These are phyloP conservation scores for Phytopythium sindhum DNA, from an alignment of 352 stramenopile species.

Conservation along the genomic window DNA sequence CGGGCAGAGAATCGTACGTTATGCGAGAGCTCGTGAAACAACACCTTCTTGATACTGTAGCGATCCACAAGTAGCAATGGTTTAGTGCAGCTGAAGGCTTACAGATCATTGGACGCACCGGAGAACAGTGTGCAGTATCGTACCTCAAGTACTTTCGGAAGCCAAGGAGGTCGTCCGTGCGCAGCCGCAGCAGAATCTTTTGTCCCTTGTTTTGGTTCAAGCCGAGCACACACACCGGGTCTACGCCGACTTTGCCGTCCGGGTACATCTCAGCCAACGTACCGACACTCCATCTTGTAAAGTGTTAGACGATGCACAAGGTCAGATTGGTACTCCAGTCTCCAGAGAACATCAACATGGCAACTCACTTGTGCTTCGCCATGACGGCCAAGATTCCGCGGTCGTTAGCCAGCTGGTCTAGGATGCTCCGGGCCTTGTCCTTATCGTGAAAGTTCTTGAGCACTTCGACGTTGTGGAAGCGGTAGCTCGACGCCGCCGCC, in stretches of 20 bases:
- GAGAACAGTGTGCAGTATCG: slow-evolving; percentile 6
- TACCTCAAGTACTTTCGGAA: slow-evolving; percentile 89
- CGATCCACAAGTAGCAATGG: background rate
- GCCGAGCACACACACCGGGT: slow-evolving; percentile 88
- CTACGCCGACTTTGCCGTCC: slow-evolving; percentile 88
- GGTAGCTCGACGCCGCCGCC: slow-evolving; percentile 41
- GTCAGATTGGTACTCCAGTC: background rate
- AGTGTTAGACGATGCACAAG: background rate
- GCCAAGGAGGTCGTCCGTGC: slow-evolving; percentile 92
- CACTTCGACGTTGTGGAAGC: slow-evolving; percentile 71
- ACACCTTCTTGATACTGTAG: slow-evolving; percentile 89
- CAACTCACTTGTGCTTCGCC: slow-evolving; percentile 78
- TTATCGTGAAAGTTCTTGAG: slow-evolving; percentile 52
- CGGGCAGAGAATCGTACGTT: slow-evolving; percentile 53
- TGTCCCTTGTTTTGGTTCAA: slow-evolving; percentile 95
- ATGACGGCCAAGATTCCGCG: slow-evolving; percentile 86
- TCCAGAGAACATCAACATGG: background rate
- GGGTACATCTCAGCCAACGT: slow-evolving; percentile 87
- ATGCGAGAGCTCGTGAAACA: slow-evolving; percentile 94
- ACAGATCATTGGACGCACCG: background rate
- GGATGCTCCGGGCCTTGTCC: slow-evolving; percentile 64
- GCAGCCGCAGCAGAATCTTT: slow-evolving; percentile 92
- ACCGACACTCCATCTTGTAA: slow-evolving; percentile 84
- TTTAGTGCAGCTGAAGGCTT: slow-evolving; percentile 2
- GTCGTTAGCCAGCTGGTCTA: slow-evolving; percentile 84